Percentiles rank a stretch among this genome's conserved stretches.
Conservation (phyloP, 176 grass and related monocot species). For the Cenchrus americanus region DNA sequence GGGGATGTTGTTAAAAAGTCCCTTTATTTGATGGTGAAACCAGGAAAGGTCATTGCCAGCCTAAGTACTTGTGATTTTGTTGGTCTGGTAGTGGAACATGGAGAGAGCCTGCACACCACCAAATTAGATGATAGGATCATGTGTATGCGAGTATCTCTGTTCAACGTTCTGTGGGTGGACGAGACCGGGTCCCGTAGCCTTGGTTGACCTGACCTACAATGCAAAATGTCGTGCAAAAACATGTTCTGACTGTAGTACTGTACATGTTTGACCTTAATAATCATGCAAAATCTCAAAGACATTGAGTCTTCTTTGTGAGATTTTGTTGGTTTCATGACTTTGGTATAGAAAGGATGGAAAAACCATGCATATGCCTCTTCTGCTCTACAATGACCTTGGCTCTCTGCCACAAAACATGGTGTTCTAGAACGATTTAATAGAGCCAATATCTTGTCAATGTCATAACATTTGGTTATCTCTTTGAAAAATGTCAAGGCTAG, state of each 20-base stretch:
- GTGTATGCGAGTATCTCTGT: conserved; percentile 22
- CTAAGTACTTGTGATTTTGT: background rate
- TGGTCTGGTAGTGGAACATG: conserved; percentile 15
- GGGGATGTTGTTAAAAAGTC: conserved; percentile 12
- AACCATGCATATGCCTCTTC: background rate
- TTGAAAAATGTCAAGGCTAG: background rate
- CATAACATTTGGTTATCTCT: too few relatives aligned
- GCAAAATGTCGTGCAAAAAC: background rate
- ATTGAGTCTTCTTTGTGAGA: background rate
- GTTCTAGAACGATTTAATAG: conserved; percentile 17
- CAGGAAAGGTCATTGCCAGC: conserved; percentile 8
- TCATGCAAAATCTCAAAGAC: background rate
- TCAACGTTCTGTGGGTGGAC: conserved; percentile 21
- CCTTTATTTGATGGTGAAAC: conserved; percentile 14
- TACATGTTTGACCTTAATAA: background rate
- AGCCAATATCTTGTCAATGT: too few relatives aligned
- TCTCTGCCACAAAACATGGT: conserved; percentile 15
- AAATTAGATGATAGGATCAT: conserved; percentile 35
- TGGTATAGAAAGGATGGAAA: conserved; percentile 7
- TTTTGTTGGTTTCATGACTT: background rate
- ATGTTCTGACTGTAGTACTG: background rate
- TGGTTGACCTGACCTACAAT: background rate
- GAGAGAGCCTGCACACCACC: background rate
- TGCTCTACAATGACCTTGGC: conserved; percentile 20
- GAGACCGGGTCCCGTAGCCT: background rate